Evolutionary conservation across 257 asterid species (phyloP).

Genomic region (Salvia hispanica): DNA sequence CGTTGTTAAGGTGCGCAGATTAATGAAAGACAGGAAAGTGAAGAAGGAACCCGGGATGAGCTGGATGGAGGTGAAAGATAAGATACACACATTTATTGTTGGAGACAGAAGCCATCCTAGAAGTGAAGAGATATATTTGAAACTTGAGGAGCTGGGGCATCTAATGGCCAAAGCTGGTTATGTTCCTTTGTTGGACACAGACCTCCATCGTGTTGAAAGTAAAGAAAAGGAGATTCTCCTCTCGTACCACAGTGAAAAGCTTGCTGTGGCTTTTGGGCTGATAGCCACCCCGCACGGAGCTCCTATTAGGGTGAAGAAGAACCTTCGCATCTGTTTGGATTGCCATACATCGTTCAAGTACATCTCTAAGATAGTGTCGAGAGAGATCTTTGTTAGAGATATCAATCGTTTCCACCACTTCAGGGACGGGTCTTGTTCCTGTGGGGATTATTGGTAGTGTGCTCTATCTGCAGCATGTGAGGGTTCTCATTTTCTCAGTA

Average conservation of each 20-base stretch:
- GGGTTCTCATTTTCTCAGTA: slow-evolving; percentile 8
- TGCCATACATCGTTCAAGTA: slow-evolving; percentile 77
- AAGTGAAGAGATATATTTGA: slow-evolving; percentile 60
- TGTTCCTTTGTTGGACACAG: slow-evolving; percentile 65
- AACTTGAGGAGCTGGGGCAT: slow-evolving; percentile 62
- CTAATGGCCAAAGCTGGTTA: slow-evolving; percentile 67
- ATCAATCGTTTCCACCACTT: slow-evolving; percentile 82
- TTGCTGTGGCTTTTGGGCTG: slow-evolving; percentile 79
- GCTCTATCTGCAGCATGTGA: not conserved
- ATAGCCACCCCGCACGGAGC: slow-evolving; percentile 69
- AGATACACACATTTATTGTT: slow-evolving; percentile 64
- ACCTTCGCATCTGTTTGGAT: slow-evolving; percentile 75
- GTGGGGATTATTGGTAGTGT: slow-evolving; percentile 77
- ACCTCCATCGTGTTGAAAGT: slow-evolving; percentile 65
- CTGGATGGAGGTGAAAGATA: slow-evolving; percentile 78
- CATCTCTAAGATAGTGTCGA: slow-evolving; percentile 62
- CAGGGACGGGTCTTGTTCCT: slow-evolving; percentile 71
- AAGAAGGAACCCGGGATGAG: slow-evolving; percentile 91
- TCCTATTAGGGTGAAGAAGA: slow-evolving; percentile 77
- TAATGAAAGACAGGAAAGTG: slow-evolving; percentile 63
- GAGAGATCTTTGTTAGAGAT: slow-evolving; percentile 73
- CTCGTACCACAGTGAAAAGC: slow-evolving; percentile 75
- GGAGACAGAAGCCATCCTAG: slow-evolving; percentile 68
- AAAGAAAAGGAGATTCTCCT: slow-evolving; percentile 68
- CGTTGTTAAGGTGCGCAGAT: slow-evolving; percentile 55